phyloP scores from a whole-genome alignment of 441 rosid species.

The Rhodomyrtus psidioides region DNA sequence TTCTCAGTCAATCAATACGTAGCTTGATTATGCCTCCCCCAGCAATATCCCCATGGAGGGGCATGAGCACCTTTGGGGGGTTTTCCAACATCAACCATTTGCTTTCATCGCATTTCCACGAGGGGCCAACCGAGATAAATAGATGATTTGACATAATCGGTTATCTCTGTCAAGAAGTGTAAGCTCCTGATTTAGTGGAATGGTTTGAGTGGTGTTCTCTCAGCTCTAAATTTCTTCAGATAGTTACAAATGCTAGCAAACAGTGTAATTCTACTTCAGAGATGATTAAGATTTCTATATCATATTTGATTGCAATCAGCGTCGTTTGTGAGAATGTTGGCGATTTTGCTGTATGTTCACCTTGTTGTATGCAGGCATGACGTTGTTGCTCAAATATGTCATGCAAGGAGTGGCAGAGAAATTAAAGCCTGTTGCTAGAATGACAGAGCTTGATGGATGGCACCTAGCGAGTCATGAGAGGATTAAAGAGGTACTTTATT shows the following conservation, averaged over 20 bases:
- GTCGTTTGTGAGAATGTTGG: not conserved
- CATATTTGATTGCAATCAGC: not conserved
- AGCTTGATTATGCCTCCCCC: not conserved
- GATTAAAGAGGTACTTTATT: constrained; percentile 62
- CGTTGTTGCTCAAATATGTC: constrained; percentile 76
- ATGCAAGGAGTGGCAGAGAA: constrained; percentile 83
- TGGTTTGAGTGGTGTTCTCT: not conserved
- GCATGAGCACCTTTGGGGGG: not conserved
- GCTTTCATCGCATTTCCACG: not conserved
- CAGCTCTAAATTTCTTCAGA: not conserved
- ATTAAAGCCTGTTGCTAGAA: constrained; percentile 73
- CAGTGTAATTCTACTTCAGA: not conserved
- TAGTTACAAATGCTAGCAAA: not conserved
- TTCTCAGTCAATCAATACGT: not conserved
- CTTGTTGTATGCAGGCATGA: constrained; percentile 48
- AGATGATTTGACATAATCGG: not conserved
- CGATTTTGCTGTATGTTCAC: not conserved
- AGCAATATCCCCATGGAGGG: not conserved
- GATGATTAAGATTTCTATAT: not conserved
- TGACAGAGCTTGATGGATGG: constrained; percentile 95
- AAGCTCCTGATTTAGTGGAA: not conserved
- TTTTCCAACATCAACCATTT: not conserved
- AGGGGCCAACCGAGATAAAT: not conserved
- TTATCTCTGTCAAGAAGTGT: not conserved
- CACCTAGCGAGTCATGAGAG: constrained; percentile 97